Evolutionary conservation across 352 stramenopile species (phyloP), one percentile per base, ranked within the genome.

Genomic region (Globisporangium orthogonon): DNA sequence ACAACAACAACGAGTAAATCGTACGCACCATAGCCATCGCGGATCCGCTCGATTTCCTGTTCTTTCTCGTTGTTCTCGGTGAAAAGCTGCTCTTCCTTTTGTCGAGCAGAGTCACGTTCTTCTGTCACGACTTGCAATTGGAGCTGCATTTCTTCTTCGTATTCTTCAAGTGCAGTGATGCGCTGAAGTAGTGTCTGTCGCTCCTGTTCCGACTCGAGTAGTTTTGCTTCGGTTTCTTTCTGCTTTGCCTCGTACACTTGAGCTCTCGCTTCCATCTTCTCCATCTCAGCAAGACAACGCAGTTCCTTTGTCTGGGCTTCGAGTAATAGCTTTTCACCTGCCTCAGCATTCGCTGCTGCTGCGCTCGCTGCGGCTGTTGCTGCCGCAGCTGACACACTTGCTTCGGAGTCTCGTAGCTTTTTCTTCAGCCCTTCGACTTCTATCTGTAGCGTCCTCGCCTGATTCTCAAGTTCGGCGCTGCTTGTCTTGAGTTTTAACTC

Each of bases 41-140:
- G 84, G 63, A 94, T 91, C 15, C 84, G 80, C 58, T 92, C 84
- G 44, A 94, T 94, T 50, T 94, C 84, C 60, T 94, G 82, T 23
- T 92, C 84, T 52, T 94, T 94, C 45, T 94, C 84, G 43, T 87
- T 89, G 45, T 83, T 89, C 55, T 94, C 84, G 10, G 71, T 46
- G 50, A 94, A 94, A 1, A 91, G 64, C 54, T 90, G 76, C 56
- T 94, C 84, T 68, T 94, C 84, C 53, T 94, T 94, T 35, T 85
- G 73, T 10, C 84, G 71, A 46, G 84, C 82, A 11, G 84, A 84
- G 52, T 94, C 84, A 1, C 84, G 76, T 49, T 94, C 84, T 56
- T 94, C 84, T 0, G 83, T 94, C 7, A 94, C 75, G 23, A 94
- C 80, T 58, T 94, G 84, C 9, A 92, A 29, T 55, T 94, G 84